Conservation (phyloP, 345 rosid genomes). For the Erucastrum elatum region DNA sequence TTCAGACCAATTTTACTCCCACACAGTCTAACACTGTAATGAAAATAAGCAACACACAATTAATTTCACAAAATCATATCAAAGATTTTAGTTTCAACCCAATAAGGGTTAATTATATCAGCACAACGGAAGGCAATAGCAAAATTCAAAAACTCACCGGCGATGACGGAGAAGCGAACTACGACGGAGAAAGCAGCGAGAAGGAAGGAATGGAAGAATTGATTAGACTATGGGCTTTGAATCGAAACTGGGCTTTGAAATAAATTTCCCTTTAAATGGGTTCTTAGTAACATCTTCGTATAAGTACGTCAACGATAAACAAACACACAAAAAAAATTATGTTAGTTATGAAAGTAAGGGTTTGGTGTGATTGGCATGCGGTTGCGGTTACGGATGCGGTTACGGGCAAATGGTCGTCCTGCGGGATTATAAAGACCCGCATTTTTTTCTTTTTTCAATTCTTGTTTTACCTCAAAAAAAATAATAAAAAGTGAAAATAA, state of each 20-base stretch:
- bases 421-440: too few species aligned
- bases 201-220: background rate
- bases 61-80: background rate
- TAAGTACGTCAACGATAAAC: background rate
- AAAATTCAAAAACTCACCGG: constrained; percentile 1
- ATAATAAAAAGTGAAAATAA: too few species aligned
- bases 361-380: too few species aligned
- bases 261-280: background rate
- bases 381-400: too few species aligned
- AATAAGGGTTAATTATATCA: background rate
- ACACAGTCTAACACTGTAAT: background rate
- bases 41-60: background rate
- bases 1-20: too few species aligned
- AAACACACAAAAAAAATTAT: background rate
- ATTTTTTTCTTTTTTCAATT: too few species aligned
- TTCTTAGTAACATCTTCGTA: background rate
- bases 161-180: background rate
- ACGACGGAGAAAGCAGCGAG: background rate
- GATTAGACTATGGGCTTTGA: background rate
- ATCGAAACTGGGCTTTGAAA: background rate
- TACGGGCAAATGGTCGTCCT: too few species aligned
- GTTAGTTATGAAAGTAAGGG: background rate
- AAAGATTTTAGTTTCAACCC: background rate
- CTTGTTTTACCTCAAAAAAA: too few species aligned
- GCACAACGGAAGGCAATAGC: background rate